Evolutionary conservation across 2,329 filamentous ascomycete genomes (phyloP).

Genomic region (Aspergillus versicolor): DNA sequence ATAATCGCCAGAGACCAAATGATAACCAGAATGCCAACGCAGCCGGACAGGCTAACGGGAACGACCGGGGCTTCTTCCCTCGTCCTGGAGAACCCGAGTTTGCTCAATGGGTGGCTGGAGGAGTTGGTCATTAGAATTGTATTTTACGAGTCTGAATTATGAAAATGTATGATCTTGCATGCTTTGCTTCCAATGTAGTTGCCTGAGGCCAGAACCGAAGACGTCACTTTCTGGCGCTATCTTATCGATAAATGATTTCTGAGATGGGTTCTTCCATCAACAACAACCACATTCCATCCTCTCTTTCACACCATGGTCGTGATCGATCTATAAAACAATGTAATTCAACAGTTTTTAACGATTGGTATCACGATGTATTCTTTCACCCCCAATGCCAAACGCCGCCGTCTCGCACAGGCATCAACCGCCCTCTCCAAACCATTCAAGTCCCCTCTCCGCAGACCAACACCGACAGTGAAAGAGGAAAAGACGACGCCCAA

Average conservation of each 20-base stretch:
- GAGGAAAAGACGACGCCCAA: conserved; percentile 10
- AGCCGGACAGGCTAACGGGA: conserved; percentile 23
- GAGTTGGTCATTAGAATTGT: conserved; percentile 53
- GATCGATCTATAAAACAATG: not conserved
- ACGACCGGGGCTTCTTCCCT: conserved; percentile 62
- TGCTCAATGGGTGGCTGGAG: conserved; percentile 66
- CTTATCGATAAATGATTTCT: conserved; percentile 17
- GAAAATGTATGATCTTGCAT: not conserved
- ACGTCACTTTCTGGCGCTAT: not conserved
- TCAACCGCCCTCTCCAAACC: conserved; percentile 64
- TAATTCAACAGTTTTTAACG: not conserved
- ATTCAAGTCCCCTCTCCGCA: conserved; percentile 69
- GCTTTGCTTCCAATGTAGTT: not conserved
- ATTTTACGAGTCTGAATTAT: conserved; percentile 9
- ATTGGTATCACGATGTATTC: conserved; percentile 18
- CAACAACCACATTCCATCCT: not conserved
- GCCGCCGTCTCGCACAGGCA: conserved; percentile 61
- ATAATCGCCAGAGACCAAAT: conserved; percentile 36
- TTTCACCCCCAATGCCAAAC: conserved; percentile 51
- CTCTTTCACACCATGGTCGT: not conserved
- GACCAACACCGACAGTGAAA: conserved; percentile 27
- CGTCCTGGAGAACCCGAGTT: conserved; percentile 66
- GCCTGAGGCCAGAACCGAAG: not conserved
- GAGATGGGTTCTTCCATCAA: not conserved
- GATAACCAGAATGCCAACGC: conserved; percentile 29